phyloP scores from a whole-genome alignment of 2,329 filamentous ascomycete species.

The Paraphoma chrysanthemicola region DNA sequence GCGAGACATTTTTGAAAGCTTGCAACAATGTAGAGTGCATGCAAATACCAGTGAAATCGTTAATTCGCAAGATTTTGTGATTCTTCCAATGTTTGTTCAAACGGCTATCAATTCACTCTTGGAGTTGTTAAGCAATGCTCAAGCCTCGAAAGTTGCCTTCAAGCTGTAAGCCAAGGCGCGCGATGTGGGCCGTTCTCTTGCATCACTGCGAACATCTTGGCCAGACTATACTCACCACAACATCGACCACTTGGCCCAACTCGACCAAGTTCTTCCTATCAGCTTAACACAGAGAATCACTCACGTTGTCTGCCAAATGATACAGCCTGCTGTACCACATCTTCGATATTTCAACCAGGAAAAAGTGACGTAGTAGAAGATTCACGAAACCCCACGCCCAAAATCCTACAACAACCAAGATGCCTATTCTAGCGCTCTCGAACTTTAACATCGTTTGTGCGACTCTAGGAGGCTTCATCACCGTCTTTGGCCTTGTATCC shows the following conservation, averaged over 20 bases:
- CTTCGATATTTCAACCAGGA: not conserved
- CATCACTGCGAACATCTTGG: too few species aligned
- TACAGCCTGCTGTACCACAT: not conserved
- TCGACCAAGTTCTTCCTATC: too few species aligned
- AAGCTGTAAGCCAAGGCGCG: conserved; percentile 19
- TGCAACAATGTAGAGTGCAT: conserved; percentile 28
- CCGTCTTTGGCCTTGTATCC: conserved; percentile 87
- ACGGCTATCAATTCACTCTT: not conserved
- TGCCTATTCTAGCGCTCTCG: conserved; percentile 69
- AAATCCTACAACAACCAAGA: conserved; percentile 28
- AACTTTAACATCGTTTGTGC: conserved; percentile 88
- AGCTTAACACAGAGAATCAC: too few species aligned
- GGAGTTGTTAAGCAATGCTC: not conserved
- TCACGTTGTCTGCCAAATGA: not conserved
- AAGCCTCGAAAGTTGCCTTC: conserved; percentile 1
- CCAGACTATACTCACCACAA: too few species aligned
- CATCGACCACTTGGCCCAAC: too few species aligned
- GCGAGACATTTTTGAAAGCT: conserved; percentile 26
- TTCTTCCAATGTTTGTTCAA: not conserved
- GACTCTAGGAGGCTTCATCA: conserved; percentile 84
- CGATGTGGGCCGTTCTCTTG: not conserved
- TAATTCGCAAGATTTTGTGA: conserved; percentile 2
- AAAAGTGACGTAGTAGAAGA: conserved; percentile 2
- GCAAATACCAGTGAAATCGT: conserved; percentile 28
- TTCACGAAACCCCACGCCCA: too few species aligned